Conservation (phyloP, 768 basidiomycete species). For the Grammothele lineata region DNA sequence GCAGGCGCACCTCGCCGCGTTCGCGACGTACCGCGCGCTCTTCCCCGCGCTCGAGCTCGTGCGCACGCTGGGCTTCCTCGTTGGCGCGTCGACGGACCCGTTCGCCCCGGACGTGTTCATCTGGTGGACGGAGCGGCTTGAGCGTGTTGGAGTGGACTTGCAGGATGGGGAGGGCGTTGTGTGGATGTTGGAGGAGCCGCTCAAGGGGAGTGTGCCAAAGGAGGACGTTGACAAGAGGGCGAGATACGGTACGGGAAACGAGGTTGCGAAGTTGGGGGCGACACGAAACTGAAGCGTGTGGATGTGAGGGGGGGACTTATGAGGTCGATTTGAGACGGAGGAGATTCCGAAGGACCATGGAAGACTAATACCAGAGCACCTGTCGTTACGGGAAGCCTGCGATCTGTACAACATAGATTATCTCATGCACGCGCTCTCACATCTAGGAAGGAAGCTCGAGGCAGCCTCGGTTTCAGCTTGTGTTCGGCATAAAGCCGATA, state of each 20-base stretch:
- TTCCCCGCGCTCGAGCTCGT: conserved; percentile 45
- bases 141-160: conserved; percentile 44
- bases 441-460: no score
- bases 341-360: no score
- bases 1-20: conserved; percentile 39
- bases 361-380: no score
- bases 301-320: no score
- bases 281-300: no score
- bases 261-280: background rate
- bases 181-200: conserved; percentile 36
- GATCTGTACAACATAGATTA: no score
- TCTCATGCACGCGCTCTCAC: no score
- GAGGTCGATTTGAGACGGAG: no score
- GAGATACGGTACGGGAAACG: background rate
- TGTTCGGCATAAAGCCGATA: no score
- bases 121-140: conserved; percentile 51
- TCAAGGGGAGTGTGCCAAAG: conserved; percentile 1
- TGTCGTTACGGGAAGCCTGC: no score
- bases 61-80: conserved; percentile 44
- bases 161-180: conserved; percentile 52
- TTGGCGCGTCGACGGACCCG: conserved; percentile 40
- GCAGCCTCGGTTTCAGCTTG: no score
- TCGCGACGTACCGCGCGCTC: conserved; percentile 30
- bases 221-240: background rate
- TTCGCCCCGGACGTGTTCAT: conserved; percentile 47